These are phyloP conservation scores for Desmodesmus armatus DNA, from an alignment of 139 green algal species.

Conservation along the genomic window DNA sequence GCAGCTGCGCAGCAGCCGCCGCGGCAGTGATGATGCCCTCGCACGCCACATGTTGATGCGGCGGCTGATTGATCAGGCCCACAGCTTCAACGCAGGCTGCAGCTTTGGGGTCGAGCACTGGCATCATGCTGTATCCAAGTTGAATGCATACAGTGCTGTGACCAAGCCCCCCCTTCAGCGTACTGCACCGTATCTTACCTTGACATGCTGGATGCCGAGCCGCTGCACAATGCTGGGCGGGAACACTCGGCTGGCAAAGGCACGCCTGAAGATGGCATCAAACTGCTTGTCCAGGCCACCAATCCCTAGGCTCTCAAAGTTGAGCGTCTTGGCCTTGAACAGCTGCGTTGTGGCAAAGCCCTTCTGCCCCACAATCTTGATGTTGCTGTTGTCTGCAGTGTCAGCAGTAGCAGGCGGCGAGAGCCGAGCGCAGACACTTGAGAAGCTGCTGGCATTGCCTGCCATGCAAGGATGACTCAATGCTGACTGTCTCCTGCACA, in stretches of 20 bases:
- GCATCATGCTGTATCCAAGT: too few relatives aligned
- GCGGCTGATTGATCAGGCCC: too few relatives aligned
- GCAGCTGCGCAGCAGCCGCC: too few relatives aligned
- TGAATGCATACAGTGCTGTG: too few relatives aligned
- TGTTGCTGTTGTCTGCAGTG: slow-evolving; percentile 52
- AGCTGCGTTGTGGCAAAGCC: slow-evolving; percentile 83
- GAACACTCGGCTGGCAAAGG: slow-evolving; percentile 97
- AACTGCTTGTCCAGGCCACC: slow-evolving; percentile 97
- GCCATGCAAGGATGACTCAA: too few relatives aligned
- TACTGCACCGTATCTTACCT: slow-evolving; percentile 68
- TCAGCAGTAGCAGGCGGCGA: background rate
- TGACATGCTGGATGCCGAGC: slow-evolving; percentile 97
- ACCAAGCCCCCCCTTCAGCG: background rate
- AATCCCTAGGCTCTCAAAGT: slow-evolving; percentile 98
- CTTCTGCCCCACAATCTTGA: slow-evolving; percentile 89
- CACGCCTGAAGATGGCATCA: slow-evolving; percentile 96
- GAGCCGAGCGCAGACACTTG: too few relatives aligned
- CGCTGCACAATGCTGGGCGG: slow-evolving; percentile 87
- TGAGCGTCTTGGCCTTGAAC: slow-evolving; percentile 96
- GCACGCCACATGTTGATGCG: too few relatives aligned
- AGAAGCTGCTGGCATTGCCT: too few relatives aligned
- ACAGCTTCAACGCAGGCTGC: too few relatives aligned
- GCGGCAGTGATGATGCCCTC: too few relatives aligned
- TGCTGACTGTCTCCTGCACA: too few relatives aligned
- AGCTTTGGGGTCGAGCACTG: too few relatives aligned